A percentile compares a stretch with the other conserved stretches of the same genome.
These are phyloP conservation scores for Ophiostoma pallidulum DNA, from an alignment of 2,329 filamentous ascomycete genomes.

Conservation along the genomic window DNA sequence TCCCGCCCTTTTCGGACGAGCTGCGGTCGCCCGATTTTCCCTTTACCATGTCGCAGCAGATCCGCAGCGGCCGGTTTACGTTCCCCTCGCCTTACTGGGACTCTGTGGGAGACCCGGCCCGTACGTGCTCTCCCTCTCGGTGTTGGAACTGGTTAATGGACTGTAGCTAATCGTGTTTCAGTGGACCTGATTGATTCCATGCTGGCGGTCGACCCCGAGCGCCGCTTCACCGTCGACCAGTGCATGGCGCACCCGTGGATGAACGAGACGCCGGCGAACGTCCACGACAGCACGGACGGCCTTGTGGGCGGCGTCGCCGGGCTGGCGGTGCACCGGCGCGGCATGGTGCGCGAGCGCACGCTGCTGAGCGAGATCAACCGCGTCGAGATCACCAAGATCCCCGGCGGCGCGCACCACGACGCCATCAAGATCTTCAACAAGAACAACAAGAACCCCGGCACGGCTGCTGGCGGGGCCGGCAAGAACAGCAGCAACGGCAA, in stretches of 20 bases:
- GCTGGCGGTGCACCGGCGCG: slow-evolving; percentile 76
- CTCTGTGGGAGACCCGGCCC: slow-evolving; percentile 70
- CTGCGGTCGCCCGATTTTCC: slow-evolving; percentile 73
- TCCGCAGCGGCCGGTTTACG: slow-evolving; percentile 79
- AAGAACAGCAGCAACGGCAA: slow-evolving; percentile 10
- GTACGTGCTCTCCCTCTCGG: slow-evolving; percentile 39
- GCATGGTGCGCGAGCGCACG: slow-evolving; percentile 72
- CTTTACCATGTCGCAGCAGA: slow-evolving; percentile 80
- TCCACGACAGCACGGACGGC: slow-evolving; percentile 83
- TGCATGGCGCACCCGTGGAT: slow-evolving; percentile 91
- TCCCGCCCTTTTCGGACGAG: slow-evolving; percentile 95
- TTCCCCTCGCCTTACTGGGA: slow-evolving; percentile 98
- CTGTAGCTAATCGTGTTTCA: slow-evolving; percentile 20
- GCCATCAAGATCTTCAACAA: slow-evolving; percentile 68
- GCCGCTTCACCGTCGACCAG: slow-evolving; percentile 79
- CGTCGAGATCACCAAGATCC: slow-evolving; percentile 47
- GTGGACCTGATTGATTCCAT: slow-evolving; percentile 91
- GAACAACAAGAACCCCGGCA: slow-evolving; percentile 37
- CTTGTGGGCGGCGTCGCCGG: slow-evolving; percentile 76
- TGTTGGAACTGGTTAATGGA: not conserved
- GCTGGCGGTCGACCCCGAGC: slow-evolving; percentile 78
- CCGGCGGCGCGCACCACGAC: slow-evolving; percentile 43
- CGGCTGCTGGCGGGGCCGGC: not conserved
- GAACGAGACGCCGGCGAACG: slow-evolving; percentile 48
- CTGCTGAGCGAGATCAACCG: slow-evolving; percentile 75